These are phyloP conservation scores for Debaryomyces subglobosus DNA, from an alignment of 1,139 yeast species.

Conservation along the genomic window DNA sequence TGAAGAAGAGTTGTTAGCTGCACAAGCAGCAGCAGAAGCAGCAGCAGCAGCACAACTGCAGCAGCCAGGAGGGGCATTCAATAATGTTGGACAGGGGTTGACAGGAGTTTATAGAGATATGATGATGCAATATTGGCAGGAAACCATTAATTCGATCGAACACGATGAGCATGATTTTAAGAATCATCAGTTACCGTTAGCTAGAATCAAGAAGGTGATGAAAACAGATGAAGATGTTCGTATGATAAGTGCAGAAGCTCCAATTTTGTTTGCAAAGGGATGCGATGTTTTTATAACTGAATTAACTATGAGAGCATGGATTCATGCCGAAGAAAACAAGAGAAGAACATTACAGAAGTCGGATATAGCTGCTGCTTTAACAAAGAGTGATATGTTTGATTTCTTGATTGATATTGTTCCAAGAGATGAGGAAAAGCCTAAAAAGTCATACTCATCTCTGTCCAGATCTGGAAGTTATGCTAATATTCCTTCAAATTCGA, in stretches of 20 bases:
- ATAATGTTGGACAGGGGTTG: slow-evolving; percentile 92
- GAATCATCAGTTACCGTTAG: slow-evolving; percentile 90
- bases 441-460: slow-evolving; percentile 30
- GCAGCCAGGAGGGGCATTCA: slow-evolving; percentile 71
- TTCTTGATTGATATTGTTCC: slow-evolving; percentile 95
- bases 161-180: slow-evolving; percentile 90
- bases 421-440: slow-evolving; percentile 68
- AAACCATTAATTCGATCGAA: slow-evolving; percentile 87
- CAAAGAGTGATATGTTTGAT: slow-evolving; percentile 96
- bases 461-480: slow-evolving; percentile 19
- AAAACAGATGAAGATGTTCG: slow-evolving; percentile 96
- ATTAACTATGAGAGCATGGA: slow-evolving; percentile 98
- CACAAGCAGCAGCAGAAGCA: slow-evolving; percentile 55
- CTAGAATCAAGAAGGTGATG: slow-evolving; percentile 95
- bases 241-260: slow-evolving; percentile 98
- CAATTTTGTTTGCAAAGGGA: slow-evolving; percentile 94
- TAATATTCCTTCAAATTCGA: slow-evolving; percentile 7
- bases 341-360: slow-evolving; percentile 91
- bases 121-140: slow-evolving; percentile 98
- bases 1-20: slow-evolving; percentile 41
- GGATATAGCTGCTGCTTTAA: slow-evolving; percentile 93
- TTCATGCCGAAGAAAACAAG: slow-evolving; percentile 95
- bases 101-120: slow-evolving; percentile 79
- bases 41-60: slow-evolving; percentile 51
- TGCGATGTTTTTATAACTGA: slow-evolving; percentile 97